Conservation (phyloP, 306 rosid species). For the apple (Malus domestica) region DNA sequence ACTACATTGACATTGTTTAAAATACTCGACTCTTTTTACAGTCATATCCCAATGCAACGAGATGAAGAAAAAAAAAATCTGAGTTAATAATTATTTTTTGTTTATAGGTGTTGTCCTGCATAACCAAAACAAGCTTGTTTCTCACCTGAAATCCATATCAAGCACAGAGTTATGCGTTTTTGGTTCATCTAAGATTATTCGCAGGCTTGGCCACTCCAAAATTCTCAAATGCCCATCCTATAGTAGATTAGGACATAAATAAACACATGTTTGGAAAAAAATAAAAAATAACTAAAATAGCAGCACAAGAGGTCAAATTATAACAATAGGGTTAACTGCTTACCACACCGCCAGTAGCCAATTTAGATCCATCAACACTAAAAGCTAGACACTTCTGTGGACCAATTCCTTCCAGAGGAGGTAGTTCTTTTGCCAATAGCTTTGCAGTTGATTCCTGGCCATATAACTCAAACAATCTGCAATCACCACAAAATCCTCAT, state of each 20-base stretch:
- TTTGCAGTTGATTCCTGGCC: slow-evolving; percentile 43
- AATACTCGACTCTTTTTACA: background rate
- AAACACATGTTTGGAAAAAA: background rate
- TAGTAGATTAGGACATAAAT: slow-evolving; percentile 19
- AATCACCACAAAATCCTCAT: background rate
- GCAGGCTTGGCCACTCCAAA: slow-evolving; percentile 77
- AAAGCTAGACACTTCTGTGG: slow-evolving; percentile 69
- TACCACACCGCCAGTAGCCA: slow-evolving; percentile 87
- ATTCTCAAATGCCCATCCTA: slow-evolving; percentile 89
- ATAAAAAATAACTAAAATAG: background rate
- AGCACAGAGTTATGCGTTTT: slow-evolving; percentile 71
- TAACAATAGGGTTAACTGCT: slow-evolving; percentile 18
- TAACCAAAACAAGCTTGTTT: background rate
- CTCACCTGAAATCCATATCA: slow-evolving; percentile 91
- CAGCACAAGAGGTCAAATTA: background rate
- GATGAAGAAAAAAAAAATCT: background rate
- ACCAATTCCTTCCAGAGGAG: slow-evolving; percentile 48
- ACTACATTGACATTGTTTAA: background rate
- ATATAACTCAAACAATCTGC: slow-evolving; percentile 66
- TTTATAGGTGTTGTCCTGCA: background rate
- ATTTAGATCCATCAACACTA: slow-evolving; percentile 87
- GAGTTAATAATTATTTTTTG: background rate
- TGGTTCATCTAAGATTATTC: slow-evolving; percentile 70
- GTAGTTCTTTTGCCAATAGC: slow-evolving; percentile 56
- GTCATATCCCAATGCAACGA: background rate